Base-by-base conservation (phyloP, 2,329 filamentous ascomycete species). In the Nemania serpens region DNA sequence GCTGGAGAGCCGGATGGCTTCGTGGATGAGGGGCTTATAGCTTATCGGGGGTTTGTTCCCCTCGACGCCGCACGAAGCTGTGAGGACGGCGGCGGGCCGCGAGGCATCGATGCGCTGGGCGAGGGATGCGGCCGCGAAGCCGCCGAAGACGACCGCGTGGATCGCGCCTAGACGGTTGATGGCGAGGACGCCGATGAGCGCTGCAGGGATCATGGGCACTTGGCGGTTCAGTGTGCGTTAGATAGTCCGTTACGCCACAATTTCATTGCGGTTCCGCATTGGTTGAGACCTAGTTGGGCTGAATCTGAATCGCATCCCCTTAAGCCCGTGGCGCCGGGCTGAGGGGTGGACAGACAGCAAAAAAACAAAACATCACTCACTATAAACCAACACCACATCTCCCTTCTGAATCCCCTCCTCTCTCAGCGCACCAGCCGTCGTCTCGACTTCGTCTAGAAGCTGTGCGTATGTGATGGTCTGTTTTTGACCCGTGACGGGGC, bases 191-290 rank as follows among this genome's bases (percentile, higher is more conserved):
- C 90, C 93, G 63, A 96, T 87, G n/a, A 97, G 75, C 1, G 93
- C 91, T 0, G 91, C 88, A 0, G 94, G 93, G 45, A 97, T 91
- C 93, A 97, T 97, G 56, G 93, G 93, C 93, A 97, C 89, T 91
- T 45, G 9, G 20, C 10, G 13, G n/a, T 18, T 55, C 37, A 64
- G 63, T 22, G 67, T 61, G 33, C 47, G 37, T 54, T n/a, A 18
- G 39, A 6, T 17, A 17, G 33, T 18, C n/a, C 12, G 33, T 41
- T 9, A 36, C 34, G 39, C 5, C 15, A 18, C 20, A n/a, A 29
- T 33, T 5, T 37, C 10, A 25, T 47, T 10, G 9, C 39, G n/a
- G 18, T 36, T 17, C 15, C 9, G 1, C 39, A 9, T 17, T 29
- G 34, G 37, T 4, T n/a, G n/a, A n/a, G n/a, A n/a, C n/a, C n/a